Base-by-base conservation (phyloP, 208 protist species). In the Leishmania gerbilli region DNA sequence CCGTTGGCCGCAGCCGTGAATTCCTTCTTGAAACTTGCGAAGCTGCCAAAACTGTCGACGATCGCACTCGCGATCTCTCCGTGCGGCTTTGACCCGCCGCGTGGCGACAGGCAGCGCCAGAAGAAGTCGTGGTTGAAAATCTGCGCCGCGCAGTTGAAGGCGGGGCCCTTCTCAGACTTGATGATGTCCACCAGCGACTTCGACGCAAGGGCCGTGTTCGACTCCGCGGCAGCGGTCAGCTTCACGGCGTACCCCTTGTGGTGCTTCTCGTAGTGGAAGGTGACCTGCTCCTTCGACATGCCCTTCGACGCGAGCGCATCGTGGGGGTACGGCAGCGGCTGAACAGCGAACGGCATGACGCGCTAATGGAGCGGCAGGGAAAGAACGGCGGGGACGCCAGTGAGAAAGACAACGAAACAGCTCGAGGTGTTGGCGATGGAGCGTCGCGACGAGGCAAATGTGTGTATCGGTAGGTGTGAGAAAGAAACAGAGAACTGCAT, bases 121-220 rank as follows among this genome's bases (percentile, higher is more conserved):
- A 96, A 99, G 88, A 99, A 99, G 87, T 95, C 93, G 89, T 99
- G 98, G 87, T 99, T 99, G 84, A 90, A 99, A 80, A 97, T 88
- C 91, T 99, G 97, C 45, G 95, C 96, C 24, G 97, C 95, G 34
- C 89, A 88, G 89, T 99, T 99, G 92, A 98, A 99, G 45, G 92
- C 83, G 65, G 89, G 88, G 71, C 94, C 96, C 83, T 95, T 96
- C 72, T 81, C 77, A 17, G 90, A 92, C 82, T 88, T 90, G 82
- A 98, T 95, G 45, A 98, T 85, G 84, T 98, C 91, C 79, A 95
- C 86, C 60, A 99, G 53, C 40, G 82, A 88, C 88, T 97, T 98
- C 56, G 58, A 69, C 42, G 82, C 88, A 24, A 97, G 83, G 42
- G 78, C 85, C 7, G 94, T 79, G 80, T 96, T 92, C 55, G 84